Evolutionary conservation across 306 rosid genomes (phyloP).

Genomic region (Dalbergia cochinchinensis): DNA sequence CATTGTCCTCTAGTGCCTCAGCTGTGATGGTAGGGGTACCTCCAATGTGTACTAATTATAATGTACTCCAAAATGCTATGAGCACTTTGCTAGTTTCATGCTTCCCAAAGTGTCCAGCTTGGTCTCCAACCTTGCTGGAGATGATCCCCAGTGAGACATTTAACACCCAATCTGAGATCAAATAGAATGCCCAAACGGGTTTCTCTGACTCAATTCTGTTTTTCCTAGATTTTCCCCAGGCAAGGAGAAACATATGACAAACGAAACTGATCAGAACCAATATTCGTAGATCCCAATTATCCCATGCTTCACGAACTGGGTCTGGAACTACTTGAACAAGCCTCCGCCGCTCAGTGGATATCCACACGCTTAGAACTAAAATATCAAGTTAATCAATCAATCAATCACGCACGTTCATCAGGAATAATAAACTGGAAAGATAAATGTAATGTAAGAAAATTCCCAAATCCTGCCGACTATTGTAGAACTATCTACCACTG

Average conservation of each 20-base stretch:
- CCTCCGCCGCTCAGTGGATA: neutral
- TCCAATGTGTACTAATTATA: conserved; percentile 27
- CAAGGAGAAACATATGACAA: neutral
- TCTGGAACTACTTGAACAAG: conserved; percentile 3
- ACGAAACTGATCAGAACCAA: neutral
- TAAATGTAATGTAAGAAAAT: no score
- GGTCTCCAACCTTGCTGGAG: neutral
- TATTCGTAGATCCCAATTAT: conserved; percentile 15
- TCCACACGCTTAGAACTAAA: neutral
- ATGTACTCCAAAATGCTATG: conserved; percentile 10
- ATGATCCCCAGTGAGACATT: conserved; percentile 12
- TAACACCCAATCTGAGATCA: conserved; percentile 7
- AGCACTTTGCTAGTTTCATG: neutral
- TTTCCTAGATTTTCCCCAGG: neutral
- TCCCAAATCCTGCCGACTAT: no score
- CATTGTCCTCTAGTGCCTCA: conserved; percentile 35
- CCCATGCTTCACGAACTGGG: neutral
- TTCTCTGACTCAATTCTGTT: neutral
- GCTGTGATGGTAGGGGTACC: conserved; percentile 34
- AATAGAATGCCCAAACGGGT: conserved; percentile 3
- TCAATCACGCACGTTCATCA: neutral
- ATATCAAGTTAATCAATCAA: neutral
- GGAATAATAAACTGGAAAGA: no score
- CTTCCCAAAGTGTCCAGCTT: neutral
- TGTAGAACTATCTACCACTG: no score